These are phyloP conservation scores for Warburgia ugandensis DNA, from an alignment of 164 flowering plant genomes.

Conservation along the genomic window DNA sequence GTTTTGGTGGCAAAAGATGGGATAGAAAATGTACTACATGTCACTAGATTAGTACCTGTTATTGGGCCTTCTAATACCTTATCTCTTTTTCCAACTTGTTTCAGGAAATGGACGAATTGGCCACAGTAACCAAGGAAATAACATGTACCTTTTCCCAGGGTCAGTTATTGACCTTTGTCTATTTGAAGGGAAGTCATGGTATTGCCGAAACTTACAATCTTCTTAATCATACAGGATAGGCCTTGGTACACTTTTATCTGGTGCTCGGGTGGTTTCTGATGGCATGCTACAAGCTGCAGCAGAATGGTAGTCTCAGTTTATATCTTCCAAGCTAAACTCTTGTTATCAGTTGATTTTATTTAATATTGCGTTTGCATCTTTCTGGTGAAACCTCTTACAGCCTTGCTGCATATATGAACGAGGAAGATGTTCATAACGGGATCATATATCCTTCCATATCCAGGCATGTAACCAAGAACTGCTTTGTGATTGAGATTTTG, in stretches of 20 bases:
- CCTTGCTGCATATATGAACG: conserved; percentile 90
- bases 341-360: neutral
- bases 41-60: no score
- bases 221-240: conserved; percentile 57
- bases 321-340: neutral
- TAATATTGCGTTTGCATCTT: no score
- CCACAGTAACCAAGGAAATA: conserved; percentile 95
- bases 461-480: conserved; percentile 38
- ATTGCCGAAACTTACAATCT: neutral
- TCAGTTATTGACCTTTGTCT: no score
- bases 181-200: no score
- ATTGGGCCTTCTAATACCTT: no score
- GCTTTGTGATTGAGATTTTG: neutral
- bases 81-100: neutral
- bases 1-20: no score
- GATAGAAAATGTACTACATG: no score
- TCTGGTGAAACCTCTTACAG: conserved; percentile 40
- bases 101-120: conserved; percentile 85
- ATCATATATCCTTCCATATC: conserved; percentile 82
- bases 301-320: conserved; percentile 52
- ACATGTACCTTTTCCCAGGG: conserved; percentile 99
- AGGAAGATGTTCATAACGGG: conserved; percentile 81
- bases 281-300: conserved; percentile 99
- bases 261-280: conserved; percentile 80
- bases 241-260: conserved; percentile 91